Base-by-base conservation (phyloP, 257 asterid species). In the Ophiorrhiza pumila region DNA sequence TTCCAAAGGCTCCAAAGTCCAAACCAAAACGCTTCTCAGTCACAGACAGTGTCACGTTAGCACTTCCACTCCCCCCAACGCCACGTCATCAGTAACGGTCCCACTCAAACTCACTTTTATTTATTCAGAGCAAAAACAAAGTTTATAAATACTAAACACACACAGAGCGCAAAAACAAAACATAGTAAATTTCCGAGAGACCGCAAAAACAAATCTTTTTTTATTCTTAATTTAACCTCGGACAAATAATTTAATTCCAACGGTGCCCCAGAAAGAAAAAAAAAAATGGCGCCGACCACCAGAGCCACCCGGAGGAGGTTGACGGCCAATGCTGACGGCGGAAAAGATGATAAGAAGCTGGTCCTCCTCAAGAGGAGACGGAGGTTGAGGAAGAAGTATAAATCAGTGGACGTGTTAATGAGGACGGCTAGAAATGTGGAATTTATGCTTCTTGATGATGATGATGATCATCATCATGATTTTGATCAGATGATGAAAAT, bases 341-440 rank as follows among this genome's bases (percentile, higher is more conserved):
- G 58, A 22, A 82, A 70, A 0, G 81, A 57, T 4, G 83, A 70
- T 1, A 68, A 37, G 2, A 64, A 81, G 49, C 32, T 35, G 65
- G 46, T 4, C 32, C 6, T 4, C 46, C 25, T 31, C 46, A 52
- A 62, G 70, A 43, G 76, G 79, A 58, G 46, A n/a, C 61, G 75
- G 61, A 45, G 32, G 71, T 18, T 10, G 17, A n/a, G 47, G 72
- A 73, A 56, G 72, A 73, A 56, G 47, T 71, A 63, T 57, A 43
- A 27, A 35, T 71, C 91, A 68, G 68, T 90, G 79, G 64, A 76
- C 74, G 89, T 81, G 67, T 81, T 90, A 76, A 85, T 90, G 96
- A 79, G 64, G 79, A 84, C 65, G 74, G 84, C 90, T 14, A 76
- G 65, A 82, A 78, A 83, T 25, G 91, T 75, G 76, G 83, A 71